Evolutionary conservation across 2,329 filamentous ascomycete genomes (phyloP), one percentile per base, ranked within the genome.

Genomic region (Ophiostoma pallidulum): DNA sequence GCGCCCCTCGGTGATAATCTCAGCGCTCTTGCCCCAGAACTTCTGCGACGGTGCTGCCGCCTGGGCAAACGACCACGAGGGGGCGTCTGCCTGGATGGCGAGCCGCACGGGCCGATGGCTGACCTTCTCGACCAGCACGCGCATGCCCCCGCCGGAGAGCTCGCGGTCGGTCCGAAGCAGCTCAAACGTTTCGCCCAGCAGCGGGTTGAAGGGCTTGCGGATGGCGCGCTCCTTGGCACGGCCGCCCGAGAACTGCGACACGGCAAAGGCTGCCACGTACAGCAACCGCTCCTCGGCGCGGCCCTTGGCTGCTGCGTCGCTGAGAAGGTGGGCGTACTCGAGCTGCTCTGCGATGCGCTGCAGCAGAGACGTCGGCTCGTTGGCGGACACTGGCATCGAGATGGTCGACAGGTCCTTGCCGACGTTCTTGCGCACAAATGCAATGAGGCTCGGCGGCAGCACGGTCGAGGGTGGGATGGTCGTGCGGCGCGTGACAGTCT

Each of bases 11-110:
- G 89, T 97, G 51, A 86, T 92, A 53, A 98, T 80, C 65, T 98
- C 92, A 3, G 88, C 88, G 47, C 84, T 91, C 70, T 97, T 97
- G 48, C 92, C 92, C 92, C 92, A 97, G 69, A 98, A 98, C 62
- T 97, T 97, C 62, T 98, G 91, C 19, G 84, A 84, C 0, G 92
- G 92, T 48, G 85, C 82, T 0, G 92, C 87, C 4, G 84, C 86
- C 62, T 97, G 92, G 1, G 86, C 75, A 52, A 95, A 82, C 3
- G 84, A 88, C 92, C 92, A 98, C 49, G 77, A 72, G 33, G 80
- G 75, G 33, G 86, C 80, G 63, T 98, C 92, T 4, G 91, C 92
- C 64, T 97, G 90, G 69, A 90, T 91, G 6, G 92, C 92, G 59
- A 97, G 79, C 53, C 90, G 82, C 13, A 98, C 87, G 0, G 92